Conservation (phyloP, 192 early-diverging fungal genomes). For the Podila clonocystis region DNA sequence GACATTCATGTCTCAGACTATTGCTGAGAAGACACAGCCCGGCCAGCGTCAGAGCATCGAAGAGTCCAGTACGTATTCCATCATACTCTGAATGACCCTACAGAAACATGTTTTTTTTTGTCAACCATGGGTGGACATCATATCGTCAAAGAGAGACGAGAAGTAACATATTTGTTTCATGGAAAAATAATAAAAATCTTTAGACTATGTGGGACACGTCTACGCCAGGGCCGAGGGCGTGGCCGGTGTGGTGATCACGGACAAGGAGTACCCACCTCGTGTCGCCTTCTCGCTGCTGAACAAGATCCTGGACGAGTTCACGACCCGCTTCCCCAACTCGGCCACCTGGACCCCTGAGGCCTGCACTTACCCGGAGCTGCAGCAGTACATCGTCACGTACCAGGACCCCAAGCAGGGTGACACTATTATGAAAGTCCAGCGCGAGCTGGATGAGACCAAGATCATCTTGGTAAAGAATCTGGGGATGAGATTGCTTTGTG, state of each 20-base stretch:
- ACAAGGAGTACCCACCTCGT: conserved; percentile 89
- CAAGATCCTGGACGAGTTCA: conserved; percentile 91
- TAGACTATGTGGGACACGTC: conserved; percentile 86
- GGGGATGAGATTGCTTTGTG: conserved; percentile 61
- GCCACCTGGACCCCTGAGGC: conserved; percentile 48
- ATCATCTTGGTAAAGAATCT: conserved; percentile 94
- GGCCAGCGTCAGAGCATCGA: conserved; percentile 86
- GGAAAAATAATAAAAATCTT: not conserved
- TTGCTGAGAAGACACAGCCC: conserved; percentile 83
- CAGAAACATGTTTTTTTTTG: not conserved
- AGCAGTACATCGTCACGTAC: conserved; percentile 76
- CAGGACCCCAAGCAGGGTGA: conserved; percentile 95
- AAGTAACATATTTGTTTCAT: not conserved
- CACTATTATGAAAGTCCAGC: conserved; percentile 92
- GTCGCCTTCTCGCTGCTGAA: conserved; percentile 88
- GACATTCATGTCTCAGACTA: conserved; percentile 83
- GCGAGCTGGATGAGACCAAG: conserved; percentile 97
- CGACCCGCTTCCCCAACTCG: conserved; percentile 62
- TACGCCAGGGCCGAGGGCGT: conserved; percentile 79
- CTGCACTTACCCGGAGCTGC: conserved; percentile 74
- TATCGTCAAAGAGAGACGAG: not conserved
- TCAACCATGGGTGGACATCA: not conserved
- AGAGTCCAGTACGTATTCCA: conserved; percentile 68
- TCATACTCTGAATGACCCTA: too few species aligned
- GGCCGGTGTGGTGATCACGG: conserved; percentile 80